Base-by-base conservation (phyloP, 2,329 filamentous ascomycete species). In the Meredithiella fracta region DNA sequence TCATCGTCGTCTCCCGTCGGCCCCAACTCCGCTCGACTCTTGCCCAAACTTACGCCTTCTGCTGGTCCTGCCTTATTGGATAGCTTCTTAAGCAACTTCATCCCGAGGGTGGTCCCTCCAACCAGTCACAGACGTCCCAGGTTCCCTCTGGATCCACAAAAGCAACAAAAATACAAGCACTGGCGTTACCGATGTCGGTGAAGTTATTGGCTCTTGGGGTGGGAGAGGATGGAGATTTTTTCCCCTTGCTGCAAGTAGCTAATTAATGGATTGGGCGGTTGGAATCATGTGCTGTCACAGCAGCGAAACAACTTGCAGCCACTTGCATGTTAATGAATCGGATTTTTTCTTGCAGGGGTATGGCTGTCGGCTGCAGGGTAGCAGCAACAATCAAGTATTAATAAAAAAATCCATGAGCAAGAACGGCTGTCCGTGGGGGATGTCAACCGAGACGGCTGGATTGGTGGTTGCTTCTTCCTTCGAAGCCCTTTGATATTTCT, bases 161-260 rank as follows among this genome's bases (percentile, higher is more conserved):
- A 56, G 15, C 22, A 47, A 25, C 37, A 56, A 47, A 29, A 55
- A 53, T 53, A 34, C 26, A 52, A 49, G 47, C 53, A 38, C 23
- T 54, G 57, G 49, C 50, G 22, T 40, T 55, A 52, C 57, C 57
- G 57, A 58, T 58, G 57, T 58, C 57, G 57, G 57, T 58, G 42
- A 17, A 50, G 9, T 11, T 23, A 54, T 29, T 44, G 40, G 44
- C 25, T 23, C 5, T 49, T 25, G 44, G 44, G 9, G 14, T 11
- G 3, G 42, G 22, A 23, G 25, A 44, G 22, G 38, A 42, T n/a
- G 51, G 37, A 29, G 40, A 53, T 42, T 44, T 29, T 53, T n/a
- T 22, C 26, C n/a, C 22, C 38, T 53, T 14, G 20, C 20, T 26
- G 14, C 11, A 20, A 40, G 20, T 22, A n/a, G 9, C 25, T 22